These are phyloP conservation scores for Apiotrichum porosum DNA, from an alignment of 1,284 basidiomycete species.

Conservation along the genomic window DNA sequence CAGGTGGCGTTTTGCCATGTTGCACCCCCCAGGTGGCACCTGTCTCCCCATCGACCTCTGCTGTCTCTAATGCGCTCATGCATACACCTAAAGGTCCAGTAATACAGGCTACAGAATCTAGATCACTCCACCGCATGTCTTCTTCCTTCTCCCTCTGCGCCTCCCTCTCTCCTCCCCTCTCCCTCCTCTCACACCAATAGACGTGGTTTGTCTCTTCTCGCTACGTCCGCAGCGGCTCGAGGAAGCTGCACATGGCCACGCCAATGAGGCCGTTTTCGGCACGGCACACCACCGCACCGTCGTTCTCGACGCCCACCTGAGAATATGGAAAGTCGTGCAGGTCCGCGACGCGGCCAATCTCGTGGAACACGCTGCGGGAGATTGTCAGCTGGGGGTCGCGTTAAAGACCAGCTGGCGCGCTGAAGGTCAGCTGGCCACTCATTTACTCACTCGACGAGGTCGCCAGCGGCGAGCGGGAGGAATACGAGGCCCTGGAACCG, in stretches of 20 bases:
- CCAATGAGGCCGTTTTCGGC: slow-evolving; percentile 40
- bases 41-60: too few species aligned
- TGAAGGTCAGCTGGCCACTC: not conserved
- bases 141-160: too few species aligned
- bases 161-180: too few species aligned
- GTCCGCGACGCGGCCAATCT: slow-evolving; percentile 48
- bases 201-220: too few species aligned
- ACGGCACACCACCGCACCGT: slow-evolving; percentile 46
- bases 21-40: too few species aligned
- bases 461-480: slow-evolving; percentile 36
- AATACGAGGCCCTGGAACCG: slow-evolving; percentile 41
- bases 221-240: slow-evolving; percentile 36
- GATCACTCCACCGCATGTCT: too few species aligned
- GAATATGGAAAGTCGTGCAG: slow-evolving; percentile 45
- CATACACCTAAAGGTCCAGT: too few species aligned
- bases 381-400: not conserved
- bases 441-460: slow-evolving; percentile 42
- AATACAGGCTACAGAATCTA: too few species aligned
- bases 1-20: too few species aligned
- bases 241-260: slow-evolving; percentile 47
- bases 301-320: slow-evolving; percentile 47
- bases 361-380: slow-evolving; percentile 41
- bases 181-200: too few species aligned
- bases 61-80: too few species aligned
- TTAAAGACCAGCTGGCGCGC: too few species aligned